Evolutionary conservation across 169 alveolate genomes (phyloP).

Genomic region (Perkinsus olseni): DNA sequence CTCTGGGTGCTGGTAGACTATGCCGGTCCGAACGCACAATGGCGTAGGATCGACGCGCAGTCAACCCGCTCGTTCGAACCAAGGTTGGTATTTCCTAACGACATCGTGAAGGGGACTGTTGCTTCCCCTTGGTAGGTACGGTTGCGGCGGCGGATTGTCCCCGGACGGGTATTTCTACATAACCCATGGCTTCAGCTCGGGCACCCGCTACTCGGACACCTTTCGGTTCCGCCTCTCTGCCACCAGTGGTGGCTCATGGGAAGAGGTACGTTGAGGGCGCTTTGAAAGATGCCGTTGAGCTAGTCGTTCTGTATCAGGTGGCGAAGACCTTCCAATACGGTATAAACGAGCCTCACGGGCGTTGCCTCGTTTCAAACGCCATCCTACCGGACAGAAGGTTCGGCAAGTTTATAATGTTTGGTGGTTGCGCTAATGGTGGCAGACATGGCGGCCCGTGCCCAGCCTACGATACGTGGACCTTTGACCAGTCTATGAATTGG

Average conservation of each 20-base stretch:
- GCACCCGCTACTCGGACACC: not conserved
- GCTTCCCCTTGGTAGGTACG: not conserved
- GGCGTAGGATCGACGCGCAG: not conserved
- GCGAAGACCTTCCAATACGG: not conserved
- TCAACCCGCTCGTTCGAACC: not conserved
- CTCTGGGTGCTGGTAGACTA: not conserved
- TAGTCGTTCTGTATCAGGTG: not conserved
- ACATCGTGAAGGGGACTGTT: not conserved
- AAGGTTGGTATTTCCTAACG: not conserved
- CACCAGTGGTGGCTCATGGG: not conserved
- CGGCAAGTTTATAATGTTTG: not conserved
- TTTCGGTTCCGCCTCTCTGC: not conserved
- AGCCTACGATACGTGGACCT: not conserved
- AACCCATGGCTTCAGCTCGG: not conserved
- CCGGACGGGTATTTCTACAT: not conserved
- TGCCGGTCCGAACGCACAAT: not conserved
- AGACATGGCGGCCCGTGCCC: not conserved
- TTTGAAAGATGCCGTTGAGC: not conserved
- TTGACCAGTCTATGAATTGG: not conserved
- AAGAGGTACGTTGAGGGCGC: not conserved
- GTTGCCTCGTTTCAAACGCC: not conserved
- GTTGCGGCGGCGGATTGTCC: not conserved
- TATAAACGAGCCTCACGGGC: not conserved
- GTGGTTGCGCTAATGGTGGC: not conserved
- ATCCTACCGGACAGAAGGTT: not conserved